A percentile compares a stretch with the other conserved stretches of the same genome.
Conservation (phyloP, 1,284 basidiomycete genomes). For the Naganishia liquefaciens region DNA sequence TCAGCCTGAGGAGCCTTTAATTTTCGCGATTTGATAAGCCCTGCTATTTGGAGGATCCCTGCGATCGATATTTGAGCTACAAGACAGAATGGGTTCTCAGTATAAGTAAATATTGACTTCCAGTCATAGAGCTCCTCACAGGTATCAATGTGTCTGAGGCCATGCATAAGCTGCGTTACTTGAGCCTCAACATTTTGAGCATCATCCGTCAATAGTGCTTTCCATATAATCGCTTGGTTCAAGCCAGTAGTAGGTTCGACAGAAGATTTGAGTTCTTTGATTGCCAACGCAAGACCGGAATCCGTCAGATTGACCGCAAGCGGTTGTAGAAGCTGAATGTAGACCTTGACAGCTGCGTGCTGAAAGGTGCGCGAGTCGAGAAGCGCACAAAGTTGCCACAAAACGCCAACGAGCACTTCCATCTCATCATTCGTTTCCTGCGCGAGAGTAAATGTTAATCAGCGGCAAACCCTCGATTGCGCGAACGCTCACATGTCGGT, state of each 20-base stretch:
- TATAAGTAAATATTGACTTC: no score
- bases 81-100: neutral
- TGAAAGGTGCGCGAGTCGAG: conserved; percentile 7
- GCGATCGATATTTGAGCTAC: conserved; percentile 12
- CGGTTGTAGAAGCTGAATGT: conserved; percentile 16
- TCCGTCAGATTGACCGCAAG: neutral
- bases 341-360: conserved; percentile 24
- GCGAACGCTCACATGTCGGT: conserved; percentile 1
- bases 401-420: conserved; percentile 4
- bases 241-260: conserved; percentile 21
- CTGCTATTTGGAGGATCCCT: conserved; percentile 22
- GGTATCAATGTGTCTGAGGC: conserved; percentile 12
- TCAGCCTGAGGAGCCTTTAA: conserved; percentile 1
- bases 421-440: neutral
- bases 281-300: neutral
- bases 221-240: conserved; percentile 9
- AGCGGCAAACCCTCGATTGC: neutral
- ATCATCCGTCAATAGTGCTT: conserved; percentile 6
- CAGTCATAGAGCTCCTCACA: neutral
- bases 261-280: conserved; percentile 11
- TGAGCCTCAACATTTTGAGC: neutral
- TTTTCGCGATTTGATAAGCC: conserved; percentile 18
- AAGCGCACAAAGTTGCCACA: neutral
- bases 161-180: conserved; percentile 6
- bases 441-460: no score